Percentiles rank a stretch among this genome's conserved stretches.
These are phyloP conservation scores for Paraphaeosphaeria sporulosa DNA, from an alignment of 2,329 filamentous ascomycete genomes.

Conservation along the genomic window DNA sequence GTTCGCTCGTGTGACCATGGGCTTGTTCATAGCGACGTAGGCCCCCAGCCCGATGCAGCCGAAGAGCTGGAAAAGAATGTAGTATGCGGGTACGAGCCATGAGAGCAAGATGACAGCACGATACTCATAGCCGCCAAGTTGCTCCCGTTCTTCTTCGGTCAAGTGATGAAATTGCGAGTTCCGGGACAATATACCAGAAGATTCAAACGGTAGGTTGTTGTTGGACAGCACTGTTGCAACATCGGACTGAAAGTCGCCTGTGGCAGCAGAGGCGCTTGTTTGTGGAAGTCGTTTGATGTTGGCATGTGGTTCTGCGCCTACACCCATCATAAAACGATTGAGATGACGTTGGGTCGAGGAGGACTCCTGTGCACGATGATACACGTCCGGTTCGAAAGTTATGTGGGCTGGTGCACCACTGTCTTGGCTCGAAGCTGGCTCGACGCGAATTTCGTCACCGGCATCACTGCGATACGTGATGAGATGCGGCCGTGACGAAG, in stretches of 20 bases:
- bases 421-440: slow-evolving; percentile 8
- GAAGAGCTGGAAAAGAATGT: slow-evolving; percentile 24
- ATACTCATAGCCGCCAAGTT: slow-evolving; percentile 60
- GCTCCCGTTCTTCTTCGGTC: slow-evolving; percentile 51
- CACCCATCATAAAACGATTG: slow-evolving; percentile 41
- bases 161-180: slow-evolving; percentile 59
- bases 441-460: slow-evolving; percentile 21
- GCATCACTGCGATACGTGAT: slow-evolving; percentile 21
- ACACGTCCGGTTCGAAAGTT: slow-evolving; percentile 39
- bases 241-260: slow-evolving; percentile 21
- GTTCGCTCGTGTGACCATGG: slow-evolving; percentile 53
- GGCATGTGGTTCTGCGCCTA: slow-evolving; percentile 42
- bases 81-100: slow-evolving; percentile 51
- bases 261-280: slow-evolving; percentile 20
- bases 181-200: slow-evolving; percentile 47
- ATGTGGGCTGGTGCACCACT: slow-evolving; percentile 29
- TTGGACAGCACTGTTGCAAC: slow-evolving; percentile 14
- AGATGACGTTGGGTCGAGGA: slow-evolving; percentile 15
- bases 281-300: slow-evolving; percentile 26
- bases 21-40: slow-evolving; percentile 53
- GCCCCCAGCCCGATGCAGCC: slow-evolving; percentile 27
- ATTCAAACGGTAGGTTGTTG: slow-evolving; percentile 24
- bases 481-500: slow-evolving; percentile 5
- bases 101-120: slow-evolving; percentile 57
- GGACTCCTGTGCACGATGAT: slow-evolving; percentile 17